Evolutionary conservation across 148 eudicot species (phyloP), one percentile per base, ranked within the genome.

Genomic region (Rhododendron molle): DNA sequence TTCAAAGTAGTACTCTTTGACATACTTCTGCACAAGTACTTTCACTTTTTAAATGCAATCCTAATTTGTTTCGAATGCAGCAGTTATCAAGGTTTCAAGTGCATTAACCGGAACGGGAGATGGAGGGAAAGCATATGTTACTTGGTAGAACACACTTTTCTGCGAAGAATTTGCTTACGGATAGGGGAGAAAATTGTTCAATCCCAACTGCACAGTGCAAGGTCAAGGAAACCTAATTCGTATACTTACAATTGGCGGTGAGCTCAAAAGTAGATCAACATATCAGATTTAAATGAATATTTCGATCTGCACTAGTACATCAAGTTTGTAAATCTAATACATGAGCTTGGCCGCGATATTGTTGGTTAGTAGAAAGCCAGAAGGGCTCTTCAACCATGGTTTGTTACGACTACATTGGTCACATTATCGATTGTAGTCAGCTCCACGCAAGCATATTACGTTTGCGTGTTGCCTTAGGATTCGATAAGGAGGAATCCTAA

Each of bases 401-500:
- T 50, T 44, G 84, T 81, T 30, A 78, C 85, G 86, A n/a, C n/a
- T n/a, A n/a, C n/a, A n/a, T n/a, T n/a, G n/a, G n/a, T n/a, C n/a
- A n/a, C n/a, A n/a, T n/a, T n/a, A n/a, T n/a, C n/a, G n/a, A n/a
- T n/a, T n/a, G 67, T 26, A 81, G 76, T 86, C 82, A 50, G 69
- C 79, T 83, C 87, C 77, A 46, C 15, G 32, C 47, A 47, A 73
- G 86, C 89, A n/a, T 79, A n/a, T 3, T 18, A 72, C 82, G 82
- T 73, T 83, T 77, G 44, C 54, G 78, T 88, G 87, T 85, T 87
- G 87, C 89, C 91, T 80, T 87, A 60, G 78, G 90, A 90, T 92
- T 88, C 80, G 92, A 89, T 88, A 89, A 89, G 91, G 85, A 82
- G 84, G 93, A 93, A 92, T 90, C 90, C 86, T 88, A 85, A 86